These are phyloP conservation scores for Hypoxylon sp. DNA, from an alignment of 2,329 filamentous ascomycete species.

Conservation along the genomic window DNA sequence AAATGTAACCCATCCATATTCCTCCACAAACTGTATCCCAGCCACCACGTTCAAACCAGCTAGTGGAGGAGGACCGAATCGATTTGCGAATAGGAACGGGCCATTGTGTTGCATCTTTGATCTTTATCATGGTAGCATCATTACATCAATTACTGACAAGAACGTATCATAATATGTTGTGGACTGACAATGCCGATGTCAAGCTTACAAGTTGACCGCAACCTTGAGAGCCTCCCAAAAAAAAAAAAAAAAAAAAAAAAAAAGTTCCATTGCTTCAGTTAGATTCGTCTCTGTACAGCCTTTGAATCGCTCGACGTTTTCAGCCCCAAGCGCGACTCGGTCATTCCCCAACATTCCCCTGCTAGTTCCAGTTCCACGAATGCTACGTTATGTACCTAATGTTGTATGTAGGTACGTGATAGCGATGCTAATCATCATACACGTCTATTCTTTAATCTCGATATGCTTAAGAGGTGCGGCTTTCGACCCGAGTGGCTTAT, in stretches of 20 bases:
- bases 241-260: background rate
- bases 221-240: background rate
- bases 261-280: background rate
- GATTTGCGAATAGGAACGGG: background rate
- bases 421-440: slow-evolving; percentile 1
- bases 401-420: slow-evolving; percentile 6
- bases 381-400: slow-evolving; percentile 6
- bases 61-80: slow-evolving; percentile 1
- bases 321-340: slow-evolving; percentile 18
- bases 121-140: slow-evolving; percentile 6
- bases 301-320: slow-evolving; percentile 22
- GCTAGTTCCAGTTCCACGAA: slow-evolving; percentile 11
- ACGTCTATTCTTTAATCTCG: slow-evolving; percentile 11
- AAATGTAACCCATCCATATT: slow-evolving; percentile 11
- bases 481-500: slow-evolving; percentile 14
- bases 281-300: slow-evolving; percentile 14
- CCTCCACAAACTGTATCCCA: slow-evolving; percentile 22
- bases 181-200: slow-evolving; percentile 1
- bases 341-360: slow-evolving; percentile 22
- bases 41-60: slow-evolving; percentile 23
- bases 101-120: background rate
- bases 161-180: slow-evolving; percentile 7
- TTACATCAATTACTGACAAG: slow-evolving; percentile 11
- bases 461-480: slow-evolving; percentile 16
- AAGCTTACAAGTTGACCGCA: slow-evolving; percentile 3